Conservation (phyloP, 129 eudicot species). For the Tanacetum coccineum region DNA sequence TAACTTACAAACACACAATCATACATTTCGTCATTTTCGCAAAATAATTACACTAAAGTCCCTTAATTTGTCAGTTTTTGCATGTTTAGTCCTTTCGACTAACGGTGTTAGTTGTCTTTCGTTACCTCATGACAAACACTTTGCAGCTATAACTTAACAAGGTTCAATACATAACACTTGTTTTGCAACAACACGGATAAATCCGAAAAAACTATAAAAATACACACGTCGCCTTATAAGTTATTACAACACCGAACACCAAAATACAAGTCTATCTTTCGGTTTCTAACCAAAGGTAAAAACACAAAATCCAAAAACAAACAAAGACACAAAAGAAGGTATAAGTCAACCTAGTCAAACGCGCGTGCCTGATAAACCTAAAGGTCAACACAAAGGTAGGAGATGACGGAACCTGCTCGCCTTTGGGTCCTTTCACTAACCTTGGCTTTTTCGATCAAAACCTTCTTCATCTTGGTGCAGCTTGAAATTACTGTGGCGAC, state of each 20-base stretch:
- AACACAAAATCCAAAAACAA: not conserved
- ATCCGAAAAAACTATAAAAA: not conserved
- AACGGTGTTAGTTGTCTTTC: too few species aligned
- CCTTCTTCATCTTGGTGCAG: slow-evolving; percentile 73
- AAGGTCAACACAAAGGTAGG: slow-evolving; percentile 81
- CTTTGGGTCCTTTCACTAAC: slow-evolving; percentile 78
- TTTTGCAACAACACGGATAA: not conserved
- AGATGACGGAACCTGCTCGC: slow-evolving; percentile 80
- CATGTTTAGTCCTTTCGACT: too few species aligned
- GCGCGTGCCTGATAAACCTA: slow-evolving; percentile 14
- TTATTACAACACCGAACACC: not conserved
- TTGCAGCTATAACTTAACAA: too few species aligned
- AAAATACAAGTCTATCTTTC: not conserved
- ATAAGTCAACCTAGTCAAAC: not conserved
- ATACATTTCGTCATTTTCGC: too few species aligned
- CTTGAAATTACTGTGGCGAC: slow-evolving; percentile 73
- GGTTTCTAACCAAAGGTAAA: slow-evolving; percentile 4
- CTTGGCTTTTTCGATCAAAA: slow-evolving; percentile 75
- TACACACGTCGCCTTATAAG: not conserved
- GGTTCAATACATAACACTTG: not conserved
- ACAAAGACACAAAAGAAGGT: not conserved
- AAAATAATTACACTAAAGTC: too few species aligned
- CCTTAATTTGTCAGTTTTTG: too few species aligned
- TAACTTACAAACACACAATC: too few species aligned
- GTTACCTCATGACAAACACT: too few species aligned